Evolutionary conservation across 805 yeast species (phyloP), one percentile per base, ranked within the genome.

Genomic region (Barnettozyma wickerhamii): DNA sequence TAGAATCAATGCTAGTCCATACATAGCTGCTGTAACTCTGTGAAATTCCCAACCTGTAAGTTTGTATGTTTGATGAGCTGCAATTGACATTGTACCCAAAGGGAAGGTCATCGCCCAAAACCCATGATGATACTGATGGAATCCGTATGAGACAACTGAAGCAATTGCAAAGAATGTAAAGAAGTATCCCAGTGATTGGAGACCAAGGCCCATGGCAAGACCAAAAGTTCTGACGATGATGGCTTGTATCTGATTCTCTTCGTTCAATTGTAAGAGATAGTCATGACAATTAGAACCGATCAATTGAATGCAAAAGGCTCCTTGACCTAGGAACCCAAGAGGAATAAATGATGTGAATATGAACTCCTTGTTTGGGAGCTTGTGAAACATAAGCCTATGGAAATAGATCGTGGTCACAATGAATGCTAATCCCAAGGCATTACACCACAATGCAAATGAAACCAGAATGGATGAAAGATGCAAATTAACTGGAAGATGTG

Each of bases 91-190:
- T 0, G 95, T 86, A 2, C 96, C 96, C 51, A 88, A 53, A 4
- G 96, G 96, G 80, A 89, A 89, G 48, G 96, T 84, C 68, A 84
- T 75, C 14, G 89, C 79, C 96, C 96, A 85, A 77, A 79, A 78
- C 1, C 75, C 71, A 47, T 69, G 68, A 21, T 68, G 64, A 64
- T 77, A 80, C 24, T 48, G 40, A 15, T 59, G 60, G n/a, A 33
- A 3, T 0, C 71, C 71, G 26, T 56, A 53, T 17, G 53, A 49
- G 1, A 61, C 9, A 2, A 66, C 60, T 19, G 69, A 56, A 2
- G 62, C 34, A 3, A 68, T 30, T 1, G 79, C 72, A 9, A 72
- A 52, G 14, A 70, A 53, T 0, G 75, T 77, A 58, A 81, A 67
- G 56, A 77, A 79, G 49, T 72, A 73, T 2, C 87, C 91, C 53